phyloP scores from a whole-genome alignment of 371 early-diverging fungal species.

The Haplosporangium sp. region DNA sequence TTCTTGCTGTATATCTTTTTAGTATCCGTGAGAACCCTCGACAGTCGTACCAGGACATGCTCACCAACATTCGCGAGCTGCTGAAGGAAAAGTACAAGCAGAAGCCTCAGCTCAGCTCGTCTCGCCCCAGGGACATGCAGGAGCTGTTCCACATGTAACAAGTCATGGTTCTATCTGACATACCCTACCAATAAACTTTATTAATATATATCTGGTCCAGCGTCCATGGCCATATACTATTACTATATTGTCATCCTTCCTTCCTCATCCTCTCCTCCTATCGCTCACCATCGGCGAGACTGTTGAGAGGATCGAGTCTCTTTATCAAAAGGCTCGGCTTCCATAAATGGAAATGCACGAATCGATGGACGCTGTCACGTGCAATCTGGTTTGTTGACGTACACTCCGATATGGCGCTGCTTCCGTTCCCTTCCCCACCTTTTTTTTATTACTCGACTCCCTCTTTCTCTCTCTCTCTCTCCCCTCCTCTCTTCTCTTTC shows the following conservation, averaged over 20 bases:
- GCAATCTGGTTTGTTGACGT: background rate
- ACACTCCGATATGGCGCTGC: background rate
- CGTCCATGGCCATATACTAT: too few relatives aligned
- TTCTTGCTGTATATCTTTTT: background rate
- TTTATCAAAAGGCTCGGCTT: too few relatives aligned
- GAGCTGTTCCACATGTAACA: constrained; percentile 48
- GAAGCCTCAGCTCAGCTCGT: constrained; percentile 75
- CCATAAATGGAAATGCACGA: too few relatives aligned
- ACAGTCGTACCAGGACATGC: constrained; percentile 70
- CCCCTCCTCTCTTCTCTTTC: background rate
- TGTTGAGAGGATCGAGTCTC: too few relatives aligned
- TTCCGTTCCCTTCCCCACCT: constrained; percentile 6
- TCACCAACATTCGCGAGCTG: constrained; percentile 64
- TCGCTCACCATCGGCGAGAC: too few relatives aligned
- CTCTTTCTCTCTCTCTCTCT: constrained; percentile 3
- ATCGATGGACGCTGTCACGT: background rate
- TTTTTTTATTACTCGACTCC: background rate
- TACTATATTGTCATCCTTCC: too few relatives aligned
- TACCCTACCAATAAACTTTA: too few relatives aligned
- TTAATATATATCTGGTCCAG: too few relatives aligned
- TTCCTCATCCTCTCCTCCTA: too few relatives aligned
- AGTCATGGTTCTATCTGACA: background rate
- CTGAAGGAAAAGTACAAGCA: constrained; percentile 73
- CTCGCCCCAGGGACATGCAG: constrained; percentile 70
- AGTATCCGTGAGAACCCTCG: constrained; percentile 57